A percentile compares a stretch with the other conserved stretches of the same genome.
Evolutionary conservation across 805 yeast genomes (phyloP).

Genomic region (Candida chauliodis): DNA sequence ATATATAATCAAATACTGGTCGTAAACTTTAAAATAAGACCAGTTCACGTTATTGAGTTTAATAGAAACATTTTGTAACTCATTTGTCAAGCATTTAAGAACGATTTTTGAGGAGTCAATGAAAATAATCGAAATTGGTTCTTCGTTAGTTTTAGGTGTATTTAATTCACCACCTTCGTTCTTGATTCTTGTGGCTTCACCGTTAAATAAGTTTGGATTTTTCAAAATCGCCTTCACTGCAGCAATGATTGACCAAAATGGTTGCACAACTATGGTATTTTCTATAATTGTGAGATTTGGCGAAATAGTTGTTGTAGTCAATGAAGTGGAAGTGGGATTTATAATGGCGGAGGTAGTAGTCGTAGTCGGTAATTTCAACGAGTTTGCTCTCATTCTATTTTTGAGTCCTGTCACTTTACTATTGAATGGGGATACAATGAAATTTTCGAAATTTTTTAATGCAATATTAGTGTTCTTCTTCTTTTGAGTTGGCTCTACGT

Average conservation of each 20-base stretch:
- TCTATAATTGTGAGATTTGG: constrained; percentile 15
- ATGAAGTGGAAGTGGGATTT: constrained; percentile 37
- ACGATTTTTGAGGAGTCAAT: constrained; percentile 30
- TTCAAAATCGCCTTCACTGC: constrained; percentile 30
- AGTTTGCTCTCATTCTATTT: constrained; percentile 8
- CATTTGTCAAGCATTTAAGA: constrained; percentile 19
- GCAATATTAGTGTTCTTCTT: constrained; percentile 11
- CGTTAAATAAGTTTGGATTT: constrained; percentile 29
- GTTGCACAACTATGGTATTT: constrained; percentile 25
- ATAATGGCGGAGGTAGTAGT: constrained; percentile 21
- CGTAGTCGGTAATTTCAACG: background rate
- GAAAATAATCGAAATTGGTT: constrained; percentile 19
- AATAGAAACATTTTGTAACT: constrained; percentile 13
- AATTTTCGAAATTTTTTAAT: constrained; percentile 25
- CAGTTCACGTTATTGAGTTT: constrained; percentile 32
- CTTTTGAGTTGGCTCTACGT: background rate
- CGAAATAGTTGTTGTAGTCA: constrained; percentile 17
- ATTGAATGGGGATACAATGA: constrained; percentile 22
- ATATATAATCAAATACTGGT: constrained; percentile 23
- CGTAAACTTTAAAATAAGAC: constrained; percentile 23
- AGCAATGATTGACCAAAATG: constrained; percentile 42
- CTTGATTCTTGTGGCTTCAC: constrained; percentile 22
- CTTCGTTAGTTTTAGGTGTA: background rate
- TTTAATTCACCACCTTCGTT: constrained; percentile 19
- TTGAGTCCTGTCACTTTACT: constrained; percentile 14